A percentile compares a stretch with the other conserved stretches of the same genome.
Conservation (phyloP, 108 stramenopile genomes). For the Skeletonema tropicum region DNA sequence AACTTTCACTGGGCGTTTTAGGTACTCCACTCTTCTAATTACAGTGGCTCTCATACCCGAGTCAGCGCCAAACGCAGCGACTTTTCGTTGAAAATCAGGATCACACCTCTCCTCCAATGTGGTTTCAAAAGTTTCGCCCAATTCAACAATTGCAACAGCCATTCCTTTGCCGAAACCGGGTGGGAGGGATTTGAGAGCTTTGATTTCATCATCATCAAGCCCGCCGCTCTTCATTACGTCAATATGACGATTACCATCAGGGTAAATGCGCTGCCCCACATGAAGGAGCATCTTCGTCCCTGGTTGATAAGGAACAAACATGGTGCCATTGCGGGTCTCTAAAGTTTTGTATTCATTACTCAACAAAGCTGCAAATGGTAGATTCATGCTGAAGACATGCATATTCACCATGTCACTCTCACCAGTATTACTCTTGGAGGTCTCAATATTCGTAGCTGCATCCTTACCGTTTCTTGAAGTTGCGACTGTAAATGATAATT, state of each 20-base stretch:
- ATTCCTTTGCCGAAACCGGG: conserved; percentile 64
- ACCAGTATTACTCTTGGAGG: conserved; percentile 24
- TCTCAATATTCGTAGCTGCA: conserved; percentile 45
- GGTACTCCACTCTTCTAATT: conserved; percentile 66
- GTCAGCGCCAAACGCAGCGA: conserved; percentile 67
- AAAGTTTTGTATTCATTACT: conserved; percentile 83
- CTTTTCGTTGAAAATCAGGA: conserved; percentile 65
- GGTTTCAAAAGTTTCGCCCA: conserved; percentile 75
- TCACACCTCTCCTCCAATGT: conserved; percentile 56
- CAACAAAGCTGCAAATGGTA: conserved; percentile 82
- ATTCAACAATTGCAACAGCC: conserved; percentile 71
- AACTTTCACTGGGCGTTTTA: conserved; percentile 53
- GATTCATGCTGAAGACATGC: conserved; percentile 78
- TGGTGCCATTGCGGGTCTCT: conserved; percentile 82
- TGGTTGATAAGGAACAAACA: conserved; percentile 71
- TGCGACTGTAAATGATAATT: conserved; percentile 47
- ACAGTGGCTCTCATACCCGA: conserved; percentile 71
- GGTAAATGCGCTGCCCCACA: conserved; percentile 78
- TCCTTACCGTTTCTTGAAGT: conserved; percentile 56
- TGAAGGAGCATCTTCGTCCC: conserved; percentile 79
- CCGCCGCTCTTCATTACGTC: conserved; percentile 71
- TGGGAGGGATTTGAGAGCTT: conserved; percentile 58
- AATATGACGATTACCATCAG: conserved; percentile 72
- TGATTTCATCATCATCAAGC: conserved; percentile 57
- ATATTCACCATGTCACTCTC: conserved; percentile 38